Evolutionary conservation across 495 filamentous ascomycete species (phyloP), one percentile per base, ranked within the genome.

Genomic region (Articulospora tetracladia): DNA sequence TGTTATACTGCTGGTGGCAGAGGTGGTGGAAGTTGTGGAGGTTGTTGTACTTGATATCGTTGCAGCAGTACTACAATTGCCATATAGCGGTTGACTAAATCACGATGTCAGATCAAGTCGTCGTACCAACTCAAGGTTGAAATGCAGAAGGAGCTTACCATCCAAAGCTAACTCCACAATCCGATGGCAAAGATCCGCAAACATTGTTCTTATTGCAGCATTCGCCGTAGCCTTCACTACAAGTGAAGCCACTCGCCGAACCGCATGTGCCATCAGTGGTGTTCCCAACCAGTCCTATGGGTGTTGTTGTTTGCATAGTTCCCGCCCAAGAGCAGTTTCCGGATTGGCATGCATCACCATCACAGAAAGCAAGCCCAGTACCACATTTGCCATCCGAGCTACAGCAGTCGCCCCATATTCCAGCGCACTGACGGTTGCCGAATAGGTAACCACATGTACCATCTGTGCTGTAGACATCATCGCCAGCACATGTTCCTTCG

Each of bases 361-460:
- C 60, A 34, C 64, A 66, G 36, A 63, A 66, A 26, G 61, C 51
- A 13, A 15, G 22, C 1, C 68, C 68, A 0, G 55, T 66, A 19
- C 68, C 68, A 28, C 68, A 70, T 4, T n/a, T 49, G 20, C 70
- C 69, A 36, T 52, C 53, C 12, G 63, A 30, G 44, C 55, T 70
- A 59, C 67, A 73, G 46, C 66, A 73, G 56, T 68, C 54, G 0
- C 69, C 70, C 69, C 64, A 71, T 63, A 55, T 55, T 24, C 69
- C 66, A 15, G 51, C 47, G 56, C 67, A 72, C 3, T 4, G 15
- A 28, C 30, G 57, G 49, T 36, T 26, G 41, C 60, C 62, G 39
- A 71, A 26, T 3, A 62, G 22, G 0, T 26, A 17, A 20, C 70
- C 69, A 30, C 69, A 73, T 0, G 34, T 67, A 12, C 70, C 68